Conservation (phyloP, 768 basidiomycete species). For the Filobasidium floriforme region DNA sequence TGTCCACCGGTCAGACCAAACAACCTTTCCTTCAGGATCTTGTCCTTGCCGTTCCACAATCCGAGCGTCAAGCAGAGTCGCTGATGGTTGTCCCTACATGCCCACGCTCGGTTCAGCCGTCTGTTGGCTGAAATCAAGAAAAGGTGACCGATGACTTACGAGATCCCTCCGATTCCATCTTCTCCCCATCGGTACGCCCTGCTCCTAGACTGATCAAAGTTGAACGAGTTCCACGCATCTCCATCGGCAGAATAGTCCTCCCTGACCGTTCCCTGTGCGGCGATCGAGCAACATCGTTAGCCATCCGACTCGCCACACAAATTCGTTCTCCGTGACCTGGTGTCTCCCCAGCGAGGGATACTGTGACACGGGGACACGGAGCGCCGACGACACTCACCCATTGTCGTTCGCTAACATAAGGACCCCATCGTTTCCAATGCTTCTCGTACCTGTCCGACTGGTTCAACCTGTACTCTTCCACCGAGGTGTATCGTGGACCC, state of each 20-base stretch:
- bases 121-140: no score
- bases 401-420: slow-evolving; percentile 92
- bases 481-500: slow-evolving; percentile 66
- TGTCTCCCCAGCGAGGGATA: no score
- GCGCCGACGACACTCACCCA: slow-evolving; percentile 60
- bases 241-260: slow-evolving; percentile 97
- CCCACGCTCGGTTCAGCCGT: no score
- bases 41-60: slow-evolving; percentile 90
- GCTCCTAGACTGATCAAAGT: slow-evolving; percentile 41
- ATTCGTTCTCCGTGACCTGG: no score
- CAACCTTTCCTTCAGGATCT: slow-evolving; percentile 90
- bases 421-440: slow-evolving; percentile 99
- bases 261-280: slow-evolving; percentile 91
- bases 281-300: no score
- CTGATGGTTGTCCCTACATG: slow-evolving; percentile 72
- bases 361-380: slow-evolving; percentile 7
- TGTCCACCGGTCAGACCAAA: slow-evolving; percentile 95
- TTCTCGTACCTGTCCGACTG: slow-evolving; percentile 70
- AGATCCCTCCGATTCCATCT: slow-evolving; percentile 93
- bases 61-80: slow-evolving; percentile 82
- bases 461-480: slow-evolving; percentile 74
- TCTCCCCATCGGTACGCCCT: slow-evolving; percentile 98
- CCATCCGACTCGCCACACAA: no score
- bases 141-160: slow-evolving; percentile 46
- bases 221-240: slow-evolving; percentile 56